Conservation (phyloP, 2,329 filamentous ascomycete species). For the Trichoderma pleuroti region DNA sequence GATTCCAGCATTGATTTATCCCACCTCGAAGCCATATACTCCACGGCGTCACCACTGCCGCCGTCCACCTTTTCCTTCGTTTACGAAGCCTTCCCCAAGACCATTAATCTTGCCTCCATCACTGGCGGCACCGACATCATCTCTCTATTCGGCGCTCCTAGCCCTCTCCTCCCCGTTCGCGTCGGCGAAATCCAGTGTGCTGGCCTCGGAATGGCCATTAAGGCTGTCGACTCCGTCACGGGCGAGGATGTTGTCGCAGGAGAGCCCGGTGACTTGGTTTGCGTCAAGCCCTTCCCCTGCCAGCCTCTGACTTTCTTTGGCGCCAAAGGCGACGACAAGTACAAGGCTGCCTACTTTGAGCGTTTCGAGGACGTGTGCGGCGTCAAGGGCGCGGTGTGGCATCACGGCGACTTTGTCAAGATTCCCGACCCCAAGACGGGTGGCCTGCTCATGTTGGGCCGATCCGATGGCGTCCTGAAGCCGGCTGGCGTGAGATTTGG, state of each 20-base stretch:
- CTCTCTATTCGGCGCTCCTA: constrained; percentile 86
- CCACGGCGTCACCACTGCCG: constrained; percentile 85
- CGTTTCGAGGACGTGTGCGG: constrained; percentile 57
- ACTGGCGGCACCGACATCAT: constrained; percentile 97
- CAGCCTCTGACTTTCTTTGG: constrained; percentile 92
- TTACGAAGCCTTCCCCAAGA: constrained; percentile 73
- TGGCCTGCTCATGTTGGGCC: constrained; percentile 84
- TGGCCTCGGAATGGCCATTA: constrained; percentile 75
- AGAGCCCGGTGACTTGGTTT: constrained; percentile 83
- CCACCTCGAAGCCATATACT: constrained; percentile 80
- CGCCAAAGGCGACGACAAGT: constrained; percentile 60
- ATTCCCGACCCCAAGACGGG: constrained; percentile 64
- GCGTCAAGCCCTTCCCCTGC: constrained; percentile 80
- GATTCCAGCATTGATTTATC: constrained; percentile 56
- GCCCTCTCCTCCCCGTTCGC: constrained; percentile 68
- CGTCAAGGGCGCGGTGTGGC: constrained; percentile 61
- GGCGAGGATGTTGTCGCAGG: constrained; percentile 55
- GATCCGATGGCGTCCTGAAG: constrained; percentile 90
- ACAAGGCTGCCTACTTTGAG: constrained; percentile 82
- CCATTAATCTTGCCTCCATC: constrained; percentile 87
- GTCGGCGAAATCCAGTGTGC: constrained; percentile 74
- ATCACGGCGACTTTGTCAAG: constrained; percentile 88
- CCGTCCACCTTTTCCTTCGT: constrained; percentile 91
- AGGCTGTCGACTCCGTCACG: constrained; percentile 54
- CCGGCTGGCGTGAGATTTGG: constrained; percentile 89